These are phyloP conservation scores for Silene noctiflora DNA, from an alignment of 179 eudicot species.

Conservation along the genomic window DNA sequence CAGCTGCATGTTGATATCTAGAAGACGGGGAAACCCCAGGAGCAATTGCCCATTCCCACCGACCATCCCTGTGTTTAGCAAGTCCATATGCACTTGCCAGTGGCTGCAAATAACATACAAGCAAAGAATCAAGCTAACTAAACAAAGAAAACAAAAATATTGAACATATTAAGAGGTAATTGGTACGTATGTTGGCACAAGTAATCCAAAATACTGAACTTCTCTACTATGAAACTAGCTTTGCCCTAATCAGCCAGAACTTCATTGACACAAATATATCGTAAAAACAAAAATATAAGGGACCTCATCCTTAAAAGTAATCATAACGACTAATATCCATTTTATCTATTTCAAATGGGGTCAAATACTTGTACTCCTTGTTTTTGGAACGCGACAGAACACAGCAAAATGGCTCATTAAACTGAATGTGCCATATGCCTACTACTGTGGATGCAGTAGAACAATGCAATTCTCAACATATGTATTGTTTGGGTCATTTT, in stretches of 20 bases:
- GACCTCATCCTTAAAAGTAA: neutral
- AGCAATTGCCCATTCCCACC: slow-evolving; percentile 99
- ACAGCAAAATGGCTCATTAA: neutral
- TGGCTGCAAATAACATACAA: slow-evolving; percentile 52
- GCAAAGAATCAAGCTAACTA: neutral
- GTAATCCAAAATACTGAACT: neutral
- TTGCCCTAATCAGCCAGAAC: neutral
- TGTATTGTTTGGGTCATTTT: neutral
- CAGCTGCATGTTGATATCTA: slow-evolving; percentile 99
- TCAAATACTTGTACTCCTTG: neutral
- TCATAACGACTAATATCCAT: neutral
- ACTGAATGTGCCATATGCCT: neutral
- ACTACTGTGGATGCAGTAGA: neutral
- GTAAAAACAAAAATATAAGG: neutral
- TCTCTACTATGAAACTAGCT: neutral
- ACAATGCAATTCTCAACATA: neutral
- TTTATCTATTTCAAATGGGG: neutral
- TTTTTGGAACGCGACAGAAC: neutral
- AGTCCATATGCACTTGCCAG: slow-evolving; percentile 97
- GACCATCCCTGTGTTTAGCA: slow-evolving; percentile 97
- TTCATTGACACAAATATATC: slow-evolving; percentile 1
- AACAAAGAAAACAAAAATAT: neutral
- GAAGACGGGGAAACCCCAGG: slow-evolving; percentile 99
- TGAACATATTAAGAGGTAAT: neutral
- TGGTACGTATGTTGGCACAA: neutral